Conservation (phyloP, 768 basidiomycete species). For the Mycena maculata region DNA sequence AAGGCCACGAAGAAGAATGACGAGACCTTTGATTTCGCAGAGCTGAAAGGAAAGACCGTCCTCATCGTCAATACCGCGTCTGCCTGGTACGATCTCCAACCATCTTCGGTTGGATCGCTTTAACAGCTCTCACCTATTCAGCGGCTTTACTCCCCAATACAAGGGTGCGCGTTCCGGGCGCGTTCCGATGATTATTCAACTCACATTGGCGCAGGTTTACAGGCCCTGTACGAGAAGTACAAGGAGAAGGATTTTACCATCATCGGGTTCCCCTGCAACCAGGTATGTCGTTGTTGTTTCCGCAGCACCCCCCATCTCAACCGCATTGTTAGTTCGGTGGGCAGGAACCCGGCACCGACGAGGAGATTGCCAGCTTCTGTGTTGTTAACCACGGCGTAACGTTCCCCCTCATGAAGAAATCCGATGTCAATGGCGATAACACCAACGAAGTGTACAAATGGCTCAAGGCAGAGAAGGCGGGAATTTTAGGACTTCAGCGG, state of each 20-base stretch:
- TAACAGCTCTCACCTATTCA: slow-evolving; percentile 42
- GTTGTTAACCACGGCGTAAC: slow-evolving; percentile 86
- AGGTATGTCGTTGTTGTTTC: slow-evolving; percentile 53
- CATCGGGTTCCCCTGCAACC: slow-evolving; percentile 94
- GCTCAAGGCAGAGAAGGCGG: slow-evolving; percentile 85
- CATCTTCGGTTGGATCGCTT: too few relatives aligned
- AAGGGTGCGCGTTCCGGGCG: slow-evolving; percentile 55
- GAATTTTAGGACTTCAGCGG: slow-evolving; percentile 73
- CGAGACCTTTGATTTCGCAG: slow-evolving; percentile 68
- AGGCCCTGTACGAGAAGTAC: slow-evolving; percentile 84
- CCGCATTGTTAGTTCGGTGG: slow-evolving; percentile 70
- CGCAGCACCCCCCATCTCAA: not conserved
- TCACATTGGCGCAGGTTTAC: slow-evolving; percentile 64
- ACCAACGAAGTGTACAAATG: slow-evolving; percentile 88
- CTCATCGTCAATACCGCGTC: slow-evolving; percentile 85
- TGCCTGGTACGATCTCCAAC: slow-evolving; percentile 62
- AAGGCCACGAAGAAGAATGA: slow-evolving; percentile 72
- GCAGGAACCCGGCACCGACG: slow-evolving; percentile 88
- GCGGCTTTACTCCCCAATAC: slow-evolving; percentile 89
- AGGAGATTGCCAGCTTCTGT: slow-evolving; percentile 80
- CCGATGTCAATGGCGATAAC: slow-evolving; percentile 89
- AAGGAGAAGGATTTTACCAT: slow-evolving; percentile 80
- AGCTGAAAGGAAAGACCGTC: slow-evolving; percentile 82
- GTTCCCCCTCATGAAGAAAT: slow-evolving; percentile 93
- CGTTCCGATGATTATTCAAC: not conserved